phyloP scores from a whole-genome alignment of 1,139 yeast genomes.

The Saccharomycopsis hybrid region DNA sequence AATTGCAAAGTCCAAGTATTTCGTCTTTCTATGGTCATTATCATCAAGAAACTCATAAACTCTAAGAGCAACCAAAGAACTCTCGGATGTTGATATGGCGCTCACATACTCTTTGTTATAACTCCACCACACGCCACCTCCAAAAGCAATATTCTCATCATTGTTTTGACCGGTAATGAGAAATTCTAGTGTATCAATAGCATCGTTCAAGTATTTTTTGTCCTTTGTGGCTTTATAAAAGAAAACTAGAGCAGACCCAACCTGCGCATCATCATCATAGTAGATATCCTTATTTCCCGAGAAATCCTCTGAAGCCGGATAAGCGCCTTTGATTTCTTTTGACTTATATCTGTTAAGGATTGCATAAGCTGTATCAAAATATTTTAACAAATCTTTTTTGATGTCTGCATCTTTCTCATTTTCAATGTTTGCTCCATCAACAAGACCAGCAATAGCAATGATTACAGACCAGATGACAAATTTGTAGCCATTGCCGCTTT shows the following conservation, averaged over 20 bases:
- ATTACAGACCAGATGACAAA: conserved; percentile 11
- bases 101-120: conserved; percentile 49
- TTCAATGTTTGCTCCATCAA: conserved; percentile 22
- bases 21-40: neutral
- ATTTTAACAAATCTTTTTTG: conserved; percentile 24
- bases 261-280: conserved; percentile 74
- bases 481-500: neutral
- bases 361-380: conserved; percentile 34
- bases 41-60: conserved; percentile 26
- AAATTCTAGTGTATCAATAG: conserved; percentile 53
- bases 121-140: conserved; percentile 70
- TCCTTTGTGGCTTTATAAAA: conserved; percentile 67
- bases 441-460: conserved; percentile 9
- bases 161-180: conserved; percentile 63
- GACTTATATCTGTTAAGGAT: neutral
- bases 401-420: conserved; percentile 41
- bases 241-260: conserved; percentile 57
- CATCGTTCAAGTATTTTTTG: conserved; percentile 46
- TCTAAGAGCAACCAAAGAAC: conserved; percentile 59
- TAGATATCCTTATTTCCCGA: conserved; percentile 41
- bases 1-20: conserved; percentile 2
- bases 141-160: conserved; percentile 25
- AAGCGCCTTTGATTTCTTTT: conserved; percentile 1
- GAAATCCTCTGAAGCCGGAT: conserved; percentile 7
- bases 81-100: conserved; percentile 67